phyloP scores from a whole-genome alignment of 257 asterid species.

The Orobanche coerulescens region DNA sequence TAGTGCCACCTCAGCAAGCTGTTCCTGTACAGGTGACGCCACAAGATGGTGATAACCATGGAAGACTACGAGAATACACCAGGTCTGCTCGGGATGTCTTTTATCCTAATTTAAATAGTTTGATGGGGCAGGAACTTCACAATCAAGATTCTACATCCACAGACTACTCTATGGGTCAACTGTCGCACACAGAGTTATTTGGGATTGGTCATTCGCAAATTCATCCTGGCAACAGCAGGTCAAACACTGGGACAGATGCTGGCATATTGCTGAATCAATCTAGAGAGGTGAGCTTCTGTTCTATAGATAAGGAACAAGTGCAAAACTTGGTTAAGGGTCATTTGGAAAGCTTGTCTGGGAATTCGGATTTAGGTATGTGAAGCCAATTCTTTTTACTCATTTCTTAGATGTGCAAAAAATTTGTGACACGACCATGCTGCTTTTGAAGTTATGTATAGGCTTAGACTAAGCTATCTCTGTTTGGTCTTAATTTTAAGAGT shows the following conservation, averaged over 20 bases:
- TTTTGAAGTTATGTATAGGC: not conserved
- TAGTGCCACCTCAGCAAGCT: constrained; percentile 26
- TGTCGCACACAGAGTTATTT: constrained; percentile 23
- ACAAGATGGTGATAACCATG: constrained; percentile 24
- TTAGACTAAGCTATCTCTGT: not conserved
- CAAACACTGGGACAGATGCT: constrained; percentile 34
- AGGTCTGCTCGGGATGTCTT: constrained; percentile 21
- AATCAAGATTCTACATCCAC: constrained; percentile 47
- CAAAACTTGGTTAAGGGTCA: constrained; percentile 36
- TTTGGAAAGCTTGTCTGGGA: constrained; percentile 33
- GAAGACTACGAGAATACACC: constrained; percentile 25
- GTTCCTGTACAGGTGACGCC: constrained; percentile 23
- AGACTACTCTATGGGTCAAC: constrained; percentile 28
- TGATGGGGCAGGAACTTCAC: constrained; percentile 27
- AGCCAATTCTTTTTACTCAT: not conserved
- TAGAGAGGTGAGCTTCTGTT: constrained; percentile 47
- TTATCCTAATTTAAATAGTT: constrained; percentile 24
- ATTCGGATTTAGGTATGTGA: constrained; percentile 32
- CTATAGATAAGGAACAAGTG: constrained; percentile 34
- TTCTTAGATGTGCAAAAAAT: too few species aligned
- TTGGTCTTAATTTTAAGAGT: too few species aligned
- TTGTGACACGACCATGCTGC: too few species aligned
- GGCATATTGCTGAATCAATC: constrained; percentile 28
- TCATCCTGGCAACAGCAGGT: constrained; percentile 35
- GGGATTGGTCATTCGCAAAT: constrained; percentile 38